Percentiles rank a stretch among this genome's conserved stretches.
Evolutionary conservation across 371 early-diverging fungal genomes (phyloP).

Genomic region (Batkoa obscura): DNA sequence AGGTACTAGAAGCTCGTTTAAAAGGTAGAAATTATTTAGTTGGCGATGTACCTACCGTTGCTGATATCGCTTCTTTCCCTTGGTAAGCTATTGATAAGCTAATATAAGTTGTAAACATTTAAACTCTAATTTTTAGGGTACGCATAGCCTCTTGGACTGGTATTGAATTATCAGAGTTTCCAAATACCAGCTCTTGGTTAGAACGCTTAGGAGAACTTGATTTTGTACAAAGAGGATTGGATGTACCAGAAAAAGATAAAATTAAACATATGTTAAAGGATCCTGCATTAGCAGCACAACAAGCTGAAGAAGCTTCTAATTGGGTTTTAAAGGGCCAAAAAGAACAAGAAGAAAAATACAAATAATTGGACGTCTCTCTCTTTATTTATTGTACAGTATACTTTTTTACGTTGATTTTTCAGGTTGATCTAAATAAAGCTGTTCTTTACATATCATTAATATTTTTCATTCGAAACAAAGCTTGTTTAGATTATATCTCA

Average conservation of each 20-base stretch:
- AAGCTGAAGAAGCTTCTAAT: not conserved
- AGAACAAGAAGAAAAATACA: not conserved
- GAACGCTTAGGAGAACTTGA: not conserved
- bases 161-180: not conserved
- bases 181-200: not conserved
- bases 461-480: no score
- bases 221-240: not conserved
- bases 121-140: not conserved
- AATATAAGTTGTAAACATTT: not conserved
- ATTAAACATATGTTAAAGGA: not conserved
- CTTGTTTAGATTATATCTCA: no score
- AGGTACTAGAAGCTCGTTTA: slow-evolving; percentile 1
- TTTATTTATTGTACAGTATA: no score
- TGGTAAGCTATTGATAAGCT: not conserved
- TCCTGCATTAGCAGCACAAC: not conserved
- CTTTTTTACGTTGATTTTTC: no score
- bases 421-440: no score
- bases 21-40: slow-evolving; percentile 4
- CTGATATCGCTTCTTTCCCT: slow-evolving; percentile 8
- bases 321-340: not conserved
- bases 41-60: slow-evolving; percentile 7
- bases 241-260: not conserved
- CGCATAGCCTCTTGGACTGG: not conserved
- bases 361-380: no score
- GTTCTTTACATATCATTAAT: no score